Evolutionary conservation across 2,329 filamentous ascomycete species (phyloP), one percentile per base, ranked within the genome.

Genomic region (Rosellinia necatrix): DNA sequence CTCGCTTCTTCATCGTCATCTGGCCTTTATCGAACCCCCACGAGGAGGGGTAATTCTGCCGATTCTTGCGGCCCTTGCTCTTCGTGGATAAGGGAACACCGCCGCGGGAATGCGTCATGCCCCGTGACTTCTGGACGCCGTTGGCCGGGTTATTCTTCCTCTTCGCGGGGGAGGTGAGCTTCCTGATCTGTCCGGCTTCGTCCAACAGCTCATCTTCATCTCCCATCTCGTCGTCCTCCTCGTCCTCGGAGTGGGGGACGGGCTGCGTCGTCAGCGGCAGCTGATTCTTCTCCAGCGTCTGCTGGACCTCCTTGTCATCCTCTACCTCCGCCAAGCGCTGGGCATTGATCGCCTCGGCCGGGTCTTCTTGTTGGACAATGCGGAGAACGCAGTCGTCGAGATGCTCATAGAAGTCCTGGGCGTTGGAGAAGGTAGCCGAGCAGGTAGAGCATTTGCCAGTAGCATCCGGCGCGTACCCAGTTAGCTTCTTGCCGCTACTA

Each of bases 401-500:
- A 81, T 97, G 93, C 81, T 97, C 94, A 74, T 97, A 97, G 76
- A 97, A 97, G 76, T 97, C 93, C 72, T 97, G 93, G 4, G 92
- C 92, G 68, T 91, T 96, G 76, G 84, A 85, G 75, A 97, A 97
- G 10, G 89, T 96, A 56, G 87, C 84, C 12, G 90, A 91, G 76
- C 94, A 99, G 47, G 92, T 97, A 22, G 92, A 96, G 75, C 94
- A 97, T 77, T 94, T 96, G 75, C 92, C 93, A 12, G 92, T 94
- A 27, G 90, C 87, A 67, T 94, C 90, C 56, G 86, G 82, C 17
- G 88, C 82, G 68, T 91, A 91, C 50, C 84, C 85, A 4, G 85
- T 84, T 30, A 88, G 78, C 73, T 88, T 90, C 78, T 88, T 88
- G 67, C 72, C 77, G 24, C 74, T 72, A 63, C 77, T 77, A 40